Evolutionary conservation across 768 basidiomycete genomes (phyloP), one percentile per base, ranked within the genome.

Genomic region (Mycena rosella): DNA sequence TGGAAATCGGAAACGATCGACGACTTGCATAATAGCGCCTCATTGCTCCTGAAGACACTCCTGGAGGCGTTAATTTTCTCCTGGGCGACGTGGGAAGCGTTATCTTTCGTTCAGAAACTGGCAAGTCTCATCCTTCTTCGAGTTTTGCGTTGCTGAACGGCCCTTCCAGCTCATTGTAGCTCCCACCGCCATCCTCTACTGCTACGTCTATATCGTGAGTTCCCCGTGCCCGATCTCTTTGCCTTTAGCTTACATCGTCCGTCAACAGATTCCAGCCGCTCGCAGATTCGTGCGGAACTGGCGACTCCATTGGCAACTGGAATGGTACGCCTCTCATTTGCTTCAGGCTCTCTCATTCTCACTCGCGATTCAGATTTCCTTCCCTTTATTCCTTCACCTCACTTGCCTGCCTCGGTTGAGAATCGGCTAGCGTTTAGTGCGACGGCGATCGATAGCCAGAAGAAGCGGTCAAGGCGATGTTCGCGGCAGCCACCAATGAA

Each of bases 341-440:
- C n/a, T n/a, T n/a, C n/a, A n/a, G n/a, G n/a, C n/a, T 13, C 29
- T 22, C 30, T 2, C 9, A 38, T 60, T 48, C 47, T 60, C 13
- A 60, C n/a, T 38, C 30, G 29, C n/a, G 3, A 6, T 49, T 11
- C 29, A 57, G 55, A 57, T 20, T 40, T 42, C 13, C 40, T 24
- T n/a, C n/a, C n/a, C n/a, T 27, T 29, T 49, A 9, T 49, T 58
- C 29, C 32, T 47, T 34, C 32, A 42, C 45, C 29, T 58, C n/a
- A n/a, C n/a, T n/a, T n/a, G 29, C 30, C 47, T 22, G 42, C 45
- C 44, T 58, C 29, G 57, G 57, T 58, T 34, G 57, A 58, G 57
- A 58, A 58, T 58, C 44, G 29, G 29, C 44, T 47, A 29, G 42
- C n/a, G 30, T 40, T 51, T 29, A 29, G 49, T 51, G 27, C 32